These are phyloP conservation scores for Tuber calosporum DNA, from an alignment of 495 filamentous ascomycete genomes.

Conservation along the genomic window DNA sequence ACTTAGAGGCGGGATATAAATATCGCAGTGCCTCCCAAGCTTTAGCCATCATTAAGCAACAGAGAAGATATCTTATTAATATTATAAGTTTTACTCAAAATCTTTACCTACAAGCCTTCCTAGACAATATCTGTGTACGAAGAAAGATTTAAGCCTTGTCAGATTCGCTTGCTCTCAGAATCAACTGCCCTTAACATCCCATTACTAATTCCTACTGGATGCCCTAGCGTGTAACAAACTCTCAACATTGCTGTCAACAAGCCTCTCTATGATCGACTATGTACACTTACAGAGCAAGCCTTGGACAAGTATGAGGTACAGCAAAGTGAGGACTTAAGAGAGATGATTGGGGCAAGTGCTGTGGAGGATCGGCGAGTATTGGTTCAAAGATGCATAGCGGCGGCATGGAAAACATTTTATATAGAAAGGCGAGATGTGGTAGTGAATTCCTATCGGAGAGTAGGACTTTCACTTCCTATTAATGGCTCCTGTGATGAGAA, in stretches of 20 bases:
- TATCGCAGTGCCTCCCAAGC: no score
- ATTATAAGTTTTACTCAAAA: no score
- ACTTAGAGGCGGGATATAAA: no score
- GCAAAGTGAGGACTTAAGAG: neutral
- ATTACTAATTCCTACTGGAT: neutral
- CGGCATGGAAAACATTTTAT: constrained; percentile 13
- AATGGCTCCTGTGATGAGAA: constrained; percentile 13
- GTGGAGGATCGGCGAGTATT: constrained; percentile 7
- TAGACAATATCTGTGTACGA: no score
- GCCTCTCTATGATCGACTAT: neutral
- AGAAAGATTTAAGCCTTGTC: no score
- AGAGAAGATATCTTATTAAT: no score
- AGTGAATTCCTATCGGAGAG: constrained; percentile 10
- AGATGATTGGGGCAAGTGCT: neutral
- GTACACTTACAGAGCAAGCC: constrained; percentile 4
- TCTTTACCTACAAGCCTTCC: no score
- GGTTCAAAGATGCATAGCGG: constrained; percentile 7
- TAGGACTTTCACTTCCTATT: constrained; percentile 17
- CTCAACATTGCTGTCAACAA: constrained; percentile 15
- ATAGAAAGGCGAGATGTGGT: neutral
- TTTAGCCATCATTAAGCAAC: no score
- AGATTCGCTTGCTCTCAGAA: no score
- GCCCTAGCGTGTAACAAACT: neutral
- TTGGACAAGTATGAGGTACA: neutral
- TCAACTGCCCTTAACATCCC: no score